phyloP scores from a whole-genome alignment of 495 filamentous ascomycete genomes.

The Aspergillus olivimuriae region DNA sequence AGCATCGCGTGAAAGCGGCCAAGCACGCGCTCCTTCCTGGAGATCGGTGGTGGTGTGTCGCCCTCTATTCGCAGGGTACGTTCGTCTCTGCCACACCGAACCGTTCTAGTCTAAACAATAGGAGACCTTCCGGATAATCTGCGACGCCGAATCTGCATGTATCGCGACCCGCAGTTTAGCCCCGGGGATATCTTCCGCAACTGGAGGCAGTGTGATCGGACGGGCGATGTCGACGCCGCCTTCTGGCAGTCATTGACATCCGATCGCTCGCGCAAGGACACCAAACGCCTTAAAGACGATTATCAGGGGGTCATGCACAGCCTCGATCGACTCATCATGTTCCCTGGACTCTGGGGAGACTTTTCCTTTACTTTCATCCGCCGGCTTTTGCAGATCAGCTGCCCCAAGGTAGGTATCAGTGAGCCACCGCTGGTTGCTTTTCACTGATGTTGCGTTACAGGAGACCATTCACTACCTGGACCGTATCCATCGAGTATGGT shows the following conservation, averaged over 20 bases:
- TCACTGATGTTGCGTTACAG: background rate
- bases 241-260: background rate
- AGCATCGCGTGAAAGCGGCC: background rate
- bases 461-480: background rate
- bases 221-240: background rate
- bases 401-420: background rate
- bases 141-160: background rate
- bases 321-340: background rate
- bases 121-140: background rate
- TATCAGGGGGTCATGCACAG: background rate
- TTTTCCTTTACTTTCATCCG: background rate
- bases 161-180: background rate
- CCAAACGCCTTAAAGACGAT: background rate
- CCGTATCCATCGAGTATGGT: background rate
- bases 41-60: background rate
- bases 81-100: background rate
- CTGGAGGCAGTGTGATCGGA: background rate
- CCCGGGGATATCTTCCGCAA: constrained; percentile 1
- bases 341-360: background rate
- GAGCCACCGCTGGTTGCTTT: background rate
- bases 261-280: background rate
- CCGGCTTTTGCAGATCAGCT: background rate
- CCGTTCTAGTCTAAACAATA: background rate
- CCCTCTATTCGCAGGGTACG: background rate
- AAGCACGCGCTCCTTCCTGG: background rate